Evolutionary conservation across 78 protist species (phyloP), one percentile per base, ranked within the genome.

Genomic region (Dictyostelium citrinum): DNA sequence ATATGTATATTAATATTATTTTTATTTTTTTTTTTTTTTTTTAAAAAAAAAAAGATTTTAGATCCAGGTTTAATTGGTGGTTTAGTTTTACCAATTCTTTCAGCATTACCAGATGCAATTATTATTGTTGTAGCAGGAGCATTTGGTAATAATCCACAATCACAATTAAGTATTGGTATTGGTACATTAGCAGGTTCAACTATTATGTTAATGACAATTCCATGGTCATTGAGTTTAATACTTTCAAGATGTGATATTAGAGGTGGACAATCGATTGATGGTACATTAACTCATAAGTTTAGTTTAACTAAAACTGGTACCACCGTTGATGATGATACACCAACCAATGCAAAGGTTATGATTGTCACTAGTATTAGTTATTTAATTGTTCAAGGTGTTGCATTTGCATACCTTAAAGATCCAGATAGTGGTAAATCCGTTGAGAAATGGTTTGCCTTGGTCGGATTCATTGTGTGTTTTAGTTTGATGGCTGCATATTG

Each of bases 181-280:
- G 99, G 99, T 33, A 95, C 98, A 37, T 94, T 98, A 27, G 99
- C 99, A 0, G 99, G 99, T 27, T 61, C 90, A 7, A 97, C 98
- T 1, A 70, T 98, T 74, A 97, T 98, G 98, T 81, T 98, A 41
- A 91, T 98, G 22, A 97, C 99, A 16, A n/a, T 98, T 6, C 98
- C 99, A 75, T 98, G 97, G 96, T 22, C 79, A 11, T 74, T 80
- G 5, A 22, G 82, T 67, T 39, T 74, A 2, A 33, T 61, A 22
- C 49, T 67, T 81, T 97, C 82, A 29, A 68, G 81, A 55, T 72
- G 71, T 27, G 90, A 85, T 60, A 8, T 90, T 9, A 46, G 67
- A 10, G 68, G 74, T 68, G 95, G 95, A 20, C 29, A 27, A 39
- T 60, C 95, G 0, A 35, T 82, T 55, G 95, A 83, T 60, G 76